Percentiles rank a stretch among this genome's conserved stretches.
Evolutionary conservation across 2,329 filamentous ascomycete genomes (phyloP).

Genomic region (Microdochium nivale): DNA sequence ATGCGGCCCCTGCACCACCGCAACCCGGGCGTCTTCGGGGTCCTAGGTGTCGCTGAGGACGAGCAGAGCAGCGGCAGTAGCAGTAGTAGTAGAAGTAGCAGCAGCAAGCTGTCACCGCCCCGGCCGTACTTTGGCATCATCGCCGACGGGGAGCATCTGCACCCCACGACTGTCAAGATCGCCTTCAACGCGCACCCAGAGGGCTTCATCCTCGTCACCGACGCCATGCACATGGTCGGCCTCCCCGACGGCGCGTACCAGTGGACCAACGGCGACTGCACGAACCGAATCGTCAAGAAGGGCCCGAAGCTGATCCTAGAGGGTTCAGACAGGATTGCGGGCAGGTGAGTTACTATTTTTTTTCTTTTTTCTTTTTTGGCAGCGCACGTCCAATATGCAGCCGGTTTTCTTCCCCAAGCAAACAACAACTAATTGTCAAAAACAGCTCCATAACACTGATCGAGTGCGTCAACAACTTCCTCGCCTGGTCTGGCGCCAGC

Average conservation of each 20-base stretch:
- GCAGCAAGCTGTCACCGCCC: too few relatives aligned
- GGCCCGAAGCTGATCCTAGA: constrained; percentile 68
- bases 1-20: constrained; percentile 88
- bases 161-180: constrained; percentile 81
- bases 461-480: constrained; percentile 75
- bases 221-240: constrained; percentile 83
- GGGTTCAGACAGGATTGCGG: constrained; percentile 71
- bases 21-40: constrained; percentile 83
- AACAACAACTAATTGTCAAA: constrained; percentile 1
- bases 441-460: constrained; percentile 61
- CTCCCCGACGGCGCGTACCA: constrained; percentile 76
- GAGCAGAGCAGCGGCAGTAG: too few relatives aligned
- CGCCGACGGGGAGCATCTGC: constrained; percentile 81
- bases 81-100: too few relatives aligned
- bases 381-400: neutral
- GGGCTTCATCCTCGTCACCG: constrained; percentile 82
- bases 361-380: neutral
- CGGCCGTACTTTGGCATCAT: constrained; percentile 85
- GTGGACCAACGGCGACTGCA: constrained; percentile 67
- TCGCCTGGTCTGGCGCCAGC: constrained; percentile 61
- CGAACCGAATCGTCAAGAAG: constrained; percentile 56
- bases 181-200: constrained; percentile 79
- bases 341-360: constrained; percentile 42
- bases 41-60: constrained; percentile 61
- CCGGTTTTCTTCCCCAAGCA: constrained; percentile 1